phyloP scores from a whole-genome alignment of 306 rosid genomes.

The Oxytropis ochrocephala region DNA sequence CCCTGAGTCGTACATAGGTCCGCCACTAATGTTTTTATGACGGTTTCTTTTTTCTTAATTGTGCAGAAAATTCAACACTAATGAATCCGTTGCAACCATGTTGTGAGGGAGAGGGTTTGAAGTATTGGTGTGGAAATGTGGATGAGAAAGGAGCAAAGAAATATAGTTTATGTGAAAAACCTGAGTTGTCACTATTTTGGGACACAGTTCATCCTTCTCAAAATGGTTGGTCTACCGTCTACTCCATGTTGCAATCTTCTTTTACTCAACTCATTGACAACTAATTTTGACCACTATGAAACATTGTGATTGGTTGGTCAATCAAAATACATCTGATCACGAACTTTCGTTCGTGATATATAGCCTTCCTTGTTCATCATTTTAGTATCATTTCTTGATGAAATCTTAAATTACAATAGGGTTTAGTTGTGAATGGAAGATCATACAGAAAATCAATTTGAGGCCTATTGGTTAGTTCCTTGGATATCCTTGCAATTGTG shows the following conservation, averaged over 20 bases:
- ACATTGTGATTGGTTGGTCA: no score
- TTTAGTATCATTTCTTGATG: no score
- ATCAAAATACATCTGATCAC: no score
- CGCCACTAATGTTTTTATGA: neutral
- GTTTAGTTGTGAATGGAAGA: no score
- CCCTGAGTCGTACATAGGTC: no score
- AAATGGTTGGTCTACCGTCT: constrained; percentile 6
- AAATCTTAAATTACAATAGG: no score
- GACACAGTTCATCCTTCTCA: constrained; percentile 21
- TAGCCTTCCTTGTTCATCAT: no score
- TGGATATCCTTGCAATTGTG: no score
- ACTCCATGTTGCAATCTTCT: neutral
- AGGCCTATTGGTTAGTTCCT: no score
- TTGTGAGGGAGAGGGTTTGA: neutral
- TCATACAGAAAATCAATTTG: no score
- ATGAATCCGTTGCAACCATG: constrained; percentile 29
- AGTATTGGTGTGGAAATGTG: neutral
- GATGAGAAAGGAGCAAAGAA: neutral
- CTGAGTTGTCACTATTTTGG: constrained; percentile 25
- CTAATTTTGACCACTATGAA: neutral
- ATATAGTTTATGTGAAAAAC: constrained; percentile 13
- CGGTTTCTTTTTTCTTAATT: neutral
- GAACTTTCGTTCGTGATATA: no score
- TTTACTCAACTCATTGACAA: neutral
- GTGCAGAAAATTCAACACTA: neutral